Percentiles rank a stretch among this genome's conserved stretches.
Conservation (phyloP, 352 stramenopile species). For the Phytophthora ramorum region DNA sequence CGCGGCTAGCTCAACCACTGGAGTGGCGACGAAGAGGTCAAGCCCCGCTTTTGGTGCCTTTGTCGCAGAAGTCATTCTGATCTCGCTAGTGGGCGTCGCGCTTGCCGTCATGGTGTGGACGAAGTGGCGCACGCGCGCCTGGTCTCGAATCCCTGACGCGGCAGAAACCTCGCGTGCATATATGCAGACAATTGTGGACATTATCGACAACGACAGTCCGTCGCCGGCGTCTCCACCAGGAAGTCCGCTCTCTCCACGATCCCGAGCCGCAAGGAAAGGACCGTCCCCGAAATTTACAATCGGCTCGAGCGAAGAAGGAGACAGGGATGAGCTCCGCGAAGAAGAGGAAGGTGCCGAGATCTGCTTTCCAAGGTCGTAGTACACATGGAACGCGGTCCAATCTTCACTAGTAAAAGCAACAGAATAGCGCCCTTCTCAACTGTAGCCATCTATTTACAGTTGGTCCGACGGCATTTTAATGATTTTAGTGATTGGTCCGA, state of each 20-base stretch:
- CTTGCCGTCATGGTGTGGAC: conserved; percentile 56
- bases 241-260: conserved; percentile 42
- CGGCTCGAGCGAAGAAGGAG: conserved; percentile 49
- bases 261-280: conserved; percentile 29
- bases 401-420: conserved; percentile 3
- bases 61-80: conserved; percentile 56
- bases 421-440: not conserved
- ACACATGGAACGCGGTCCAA: conserved; percentile 15
- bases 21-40: conserved; percentile 16
- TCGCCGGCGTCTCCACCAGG: conserved; percentile 22
- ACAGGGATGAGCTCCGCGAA: conserved; percentile 30
- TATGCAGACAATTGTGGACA: conserved; percentile 28
- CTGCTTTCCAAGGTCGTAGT: not conserved
- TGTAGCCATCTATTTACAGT: conserved; percentile 15
- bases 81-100: conserved; percentile 65
- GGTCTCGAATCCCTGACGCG: conserved; percentile 54
- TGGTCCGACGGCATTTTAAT: not conserved
- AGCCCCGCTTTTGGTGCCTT: conserved; percentile 41
- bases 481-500: not conserved
- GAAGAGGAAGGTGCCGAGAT: conserved; percentile 21
- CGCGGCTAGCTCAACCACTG: conserved; percentile 7
- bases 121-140: conserved; percentile 61
- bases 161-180: conserved; percentile 37
- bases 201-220: conserved; percentile 17
- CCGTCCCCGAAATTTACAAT: conserved; percentile 55